phyloP scores from a whole-genome alignment of 2,329 filamentous ascomycete species.

The Cladosporium cucumerinum region DNA sequence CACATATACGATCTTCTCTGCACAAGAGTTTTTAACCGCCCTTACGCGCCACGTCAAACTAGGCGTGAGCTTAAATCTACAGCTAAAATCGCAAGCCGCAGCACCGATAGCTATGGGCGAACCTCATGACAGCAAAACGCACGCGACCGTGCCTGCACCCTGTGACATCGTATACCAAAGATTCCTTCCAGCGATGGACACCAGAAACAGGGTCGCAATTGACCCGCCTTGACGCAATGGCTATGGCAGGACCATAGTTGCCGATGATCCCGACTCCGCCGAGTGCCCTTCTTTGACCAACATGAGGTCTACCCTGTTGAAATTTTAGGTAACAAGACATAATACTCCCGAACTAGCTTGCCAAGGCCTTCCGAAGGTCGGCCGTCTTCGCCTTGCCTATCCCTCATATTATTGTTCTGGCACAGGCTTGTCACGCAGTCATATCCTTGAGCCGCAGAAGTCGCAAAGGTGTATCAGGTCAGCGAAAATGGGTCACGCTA shows the following conservation, averaged over 20 bases:
- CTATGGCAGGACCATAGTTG: constrained; percentile 2
- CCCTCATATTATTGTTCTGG: not conserved
- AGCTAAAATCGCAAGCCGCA: not conserved
- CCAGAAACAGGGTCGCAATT: not conserved
- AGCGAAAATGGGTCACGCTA: constrained; percentile 6
- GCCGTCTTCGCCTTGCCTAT: not conserved
- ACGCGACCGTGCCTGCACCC: not conserved
- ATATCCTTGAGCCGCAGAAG: constrained; percentile 1
- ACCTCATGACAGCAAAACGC: not conserved
- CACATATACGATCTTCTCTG: not conserved
- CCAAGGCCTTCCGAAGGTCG: constrained; percentile 10
- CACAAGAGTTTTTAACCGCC: constrained; percentile 1
- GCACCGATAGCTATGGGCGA: not conserved
- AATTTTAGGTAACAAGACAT: constrained; percentile 14
- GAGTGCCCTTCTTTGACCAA: constrained; percentile 12
- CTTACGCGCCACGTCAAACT: not conserved
- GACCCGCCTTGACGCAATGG: not conserved
- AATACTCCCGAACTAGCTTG: constrained; percentile 13
- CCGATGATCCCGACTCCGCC: constrained; percentile 9
- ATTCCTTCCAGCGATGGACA: not conserved
- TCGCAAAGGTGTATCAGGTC: not conserved
- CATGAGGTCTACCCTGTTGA: constrained; percentile 10
- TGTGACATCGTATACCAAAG: not conserved
- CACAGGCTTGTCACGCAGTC: not conserved
- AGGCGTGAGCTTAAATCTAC: constrained; percentile 4